Evolutionary conservation across 2,329 filamentous ascomycete species (phyloP), one percentile per base, ranked within the genome.

Genomic region (Sporothrix euskadiensis): DNA sequence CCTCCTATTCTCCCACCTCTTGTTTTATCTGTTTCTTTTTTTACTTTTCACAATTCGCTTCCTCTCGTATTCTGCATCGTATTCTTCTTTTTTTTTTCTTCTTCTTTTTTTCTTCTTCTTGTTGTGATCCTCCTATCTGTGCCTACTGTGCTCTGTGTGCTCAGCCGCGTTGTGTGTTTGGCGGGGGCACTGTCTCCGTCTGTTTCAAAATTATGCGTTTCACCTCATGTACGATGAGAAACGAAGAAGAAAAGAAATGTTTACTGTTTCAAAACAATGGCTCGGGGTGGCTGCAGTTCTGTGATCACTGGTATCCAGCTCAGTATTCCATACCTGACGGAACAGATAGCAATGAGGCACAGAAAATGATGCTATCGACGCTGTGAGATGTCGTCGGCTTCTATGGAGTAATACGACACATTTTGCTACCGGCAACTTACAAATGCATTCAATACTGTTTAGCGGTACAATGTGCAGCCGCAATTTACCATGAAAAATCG

Each of bases 181-280:
- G 35, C 10, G 59, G 35, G 59, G 59, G 12, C 4, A 22, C 52
- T 65, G 59, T 44, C 44, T 65, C 59, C 59, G 59, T 44, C 59
- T 65, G 59, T 65, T 65, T 65, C 35, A 65, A 44, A 26, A 44
- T 22, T 10, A 59, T 65, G 35, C 59, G 59, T 65, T 65, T 65
- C 59, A 65, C 35, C 59, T 65, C 8, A 44, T 10, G 26, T 32
- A 61, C 7, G 10, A 35, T 14, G 16, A 61, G 12, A 12, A 39
- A 61, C 32, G 16, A 61, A n/a, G 22, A 26, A 39, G 22, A 44
- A 1, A 63, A 44, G 39, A 44, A 63, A 12, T 30, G 30, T 35
- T 35, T 35, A 12, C 57, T 41, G 57, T 63, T 63, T 63, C 57
- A 63, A 41, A 22, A 63, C 19, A 63, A 63, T 32, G 57, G 16